Evolutionary conservation across 768 basidiomycete genomes (phyloP), one percentile per base, ranked within the genome.

Genomic region (Amanita pallidorosea): DNA sequence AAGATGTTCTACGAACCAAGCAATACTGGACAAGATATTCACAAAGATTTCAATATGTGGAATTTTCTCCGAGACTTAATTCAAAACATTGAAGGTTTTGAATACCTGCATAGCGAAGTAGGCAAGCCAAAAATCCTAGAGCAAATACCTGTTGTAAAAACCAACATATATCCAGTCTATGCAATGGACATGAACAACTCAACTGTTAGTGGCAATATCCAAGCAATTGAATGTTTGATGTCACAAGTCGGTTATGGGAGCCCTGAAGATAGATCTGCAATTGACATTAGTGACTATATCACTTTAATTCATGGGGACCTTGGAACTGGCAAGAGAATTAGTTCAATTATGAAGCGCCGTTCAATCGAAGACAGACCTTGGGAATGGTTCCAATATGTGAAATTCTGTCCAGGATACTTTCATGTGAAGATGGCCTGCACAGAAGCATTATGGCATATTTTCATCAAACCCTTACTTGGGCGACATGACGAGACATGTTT

Each of bases 401-500:
- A 60, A 11, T 61, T 55, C 41, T 40, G 61, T 0, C 52, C 53
- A n/a, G 63, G 63, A 1, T 47, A 61, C 5, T 64, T 65, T 41
- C 63, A 65, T 42, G 31, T 58, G 22, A 61, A 63, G 51, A 63
- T 65, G 63, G 63, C 63, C 1, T 53, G 52, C 54, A 60, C 55
- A 0, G 61, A 63, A 25, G 58, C 58, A 2, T 49, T 66, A 2
- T 66, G 60, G 57, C 13, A 56, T 7, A 58, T 58, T 5, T 58
- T 54, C 22, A 60, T 66, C 31, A 29, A 58, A n/a, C 52, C 56
- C 3, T 53, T 50, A 25, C 17, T 15, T 0, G 47, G 55, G 0
- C 51, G 54, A 12, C 38, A 55, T 8, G 60, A 64, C 44, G 7
- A 17, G 7, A 63, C 44, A n/a, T 51, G 56, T 27, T 46, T 67